Evolutionary conservation across 306 rosid species (phyloP).

Genomic region (Lathyrus aphaca): DNA sequence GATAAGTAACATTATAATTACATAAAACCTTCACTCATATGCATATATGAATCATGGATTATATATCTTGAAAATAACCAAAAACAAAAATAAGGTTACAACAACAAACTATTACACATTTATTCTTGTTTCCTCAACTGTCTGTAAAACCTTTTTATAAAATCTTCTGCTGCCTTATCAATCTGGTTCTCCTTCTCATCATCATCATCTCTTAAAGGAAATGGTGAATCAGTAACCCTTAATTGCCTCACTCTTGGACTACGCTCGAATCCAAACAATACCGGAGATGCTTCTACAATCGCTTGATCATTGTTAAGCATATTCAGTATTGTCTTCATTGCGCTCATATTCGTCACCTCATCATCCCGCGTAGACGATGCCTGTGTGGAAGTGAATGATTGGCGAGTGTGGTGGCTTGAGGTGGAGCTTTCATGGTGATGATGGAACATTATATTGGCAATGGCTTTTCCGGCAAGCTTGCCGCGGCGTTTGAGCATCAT

Average conservation of each 20-base stretch:
- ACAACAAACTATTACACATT: background rate
- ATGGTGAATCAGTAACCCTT: conserved; percentile 95
- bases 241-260: conserved; percentile 70
- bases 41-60: too few species aligned
- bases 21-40: too few species aligned
- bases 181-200: conserved; percentile 55
- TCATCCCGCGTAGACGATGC: conserved; percentile 59
- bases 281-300: conserved; percentile 49
- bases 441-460: conserved; percentile 65
- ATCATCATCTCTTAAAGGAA: conserved; percentile 59
- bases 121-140: conserved; percentile 54
- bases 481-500: conserved; percentile 79
- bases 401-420: conserved; percentile 14
- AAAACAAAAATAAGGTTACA: background rate
- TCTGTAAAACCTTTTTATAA: conserved; percentile 75
- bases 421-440: conserved; percentile 40
- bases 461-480: conserved; percentile 84
- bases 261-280: conserved; percentile 54
- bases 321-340: conserved; percentile 54
- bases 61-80: conserved; percentile 25
- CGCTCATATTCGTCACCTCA: conserved; percentile 47
- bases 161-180: conserved; percentile 83
- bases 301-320: conserved; percentile 44
- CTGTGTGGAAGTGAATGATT: conserved; percentile 53
- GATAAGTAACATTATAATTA: too few species aligned